These are phyloP conservation scores for Ambrosiella xylebori DNA, from an alignment of 2,329 filamentous ascomycete genomes.

Conservation along the genomic window DNA sequence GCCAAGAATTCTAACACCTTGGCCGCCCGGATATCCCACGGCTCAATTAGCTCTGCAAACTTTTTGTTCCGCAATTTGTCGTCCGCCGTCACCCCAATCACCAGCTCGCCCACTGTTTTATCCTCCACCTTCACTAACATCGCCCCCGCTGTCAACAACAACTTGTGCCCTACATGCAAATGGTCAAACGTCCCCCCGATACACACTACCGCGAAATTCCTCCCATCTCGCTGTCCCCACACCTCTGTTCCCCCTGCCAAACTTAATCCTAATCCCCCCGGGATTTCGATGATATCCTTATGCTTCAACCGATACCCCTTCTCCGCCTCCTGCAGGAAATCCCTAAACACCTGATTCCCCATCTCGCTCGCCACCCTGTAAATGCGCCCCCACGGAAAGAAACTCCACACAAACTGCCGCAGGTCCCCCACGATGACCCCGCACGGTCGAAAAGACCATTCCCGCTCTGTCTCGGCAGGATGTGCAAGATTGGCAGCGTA, in stretches of 20 bases:
- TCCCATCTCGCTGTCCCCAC: background rate
- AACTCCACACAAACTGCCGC: conserved; percentile 32
- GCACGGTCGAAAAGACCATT: conserved; percentile 25
- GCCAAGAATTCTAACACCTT: conserved; percentile 53
- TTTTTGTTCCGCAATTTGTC: conserved; percentile 79
- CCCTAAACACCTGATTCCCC: conserved; percentile 39
- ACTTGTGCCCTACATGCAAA: conserved; percentile 84
- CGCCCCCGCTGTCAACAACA: conserved; percentile 77
- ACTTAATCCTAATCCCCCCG: conserved; percentile 27
- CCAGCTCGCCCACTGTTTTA: conserved; percentile 34
- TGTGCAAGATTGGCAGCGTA: conserved; percentile 27
- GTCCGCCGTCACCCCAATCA: conserved; percentile 79
- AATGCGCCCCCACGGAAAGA: conserved; percentile 44
- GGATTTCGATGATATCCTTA: conserved; percentile 33
- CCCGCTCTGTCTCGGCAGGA: conserved; percentile 20
- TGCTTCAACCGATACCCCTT: conserved; percentile 28
- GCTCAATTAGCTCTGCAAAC: conserved; percentile 61
- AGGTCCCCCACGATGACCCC: conserved; percentile 33
- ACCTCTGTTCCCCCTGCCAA: background rate
- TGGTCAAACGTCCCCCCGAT: conserved; percentile 95
- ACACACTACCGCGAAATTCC: conserved; percentile 34
- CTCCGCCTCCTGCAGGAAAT: conserved; percentile 32
- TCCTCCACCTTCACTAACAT: conserved; percentile 39
- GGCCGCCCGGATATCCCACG: conserved; percentile 58
- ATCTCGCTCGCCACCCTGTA: conserved; percentile 50